Conservation (phyloP, 345 rosid species). For the Acer saccharum region DNA sequence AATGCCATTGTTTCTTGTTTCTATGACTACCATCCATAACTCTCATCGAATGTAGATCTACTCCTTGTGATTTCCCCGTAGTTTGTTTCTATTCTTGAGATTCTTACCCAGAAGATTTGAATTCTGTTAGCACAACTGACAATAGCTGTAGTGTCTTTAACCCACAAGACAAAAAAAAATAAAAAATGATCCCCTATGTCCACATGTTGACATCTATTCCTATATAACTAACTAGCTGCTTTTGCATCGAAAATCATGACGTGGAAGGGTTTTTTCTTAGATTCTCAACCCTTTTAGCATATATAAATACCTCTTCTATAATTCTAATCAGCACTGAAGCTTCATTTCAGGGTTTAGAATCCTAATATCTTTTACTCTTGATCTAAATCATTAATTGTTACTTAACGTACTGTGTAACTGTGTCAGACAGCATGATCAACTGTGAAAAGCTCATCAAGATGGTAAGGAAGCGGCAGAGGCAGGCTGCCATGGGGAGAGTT, state of each 20-base stretch:
- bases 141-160: neutral
- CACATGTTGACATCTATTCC: neutral
- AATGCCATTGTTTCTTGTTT: neutral
- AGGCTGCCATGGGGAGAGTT: constrained; percentile 5
- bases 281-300: neutral
- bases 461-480: constrained; percentile 33
- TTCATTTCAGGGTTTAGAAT: neutral
- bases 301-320: neutral
- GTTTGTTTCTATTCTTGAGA: neutral
- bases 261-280: neutral
- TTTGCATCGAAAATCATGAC: neutral
- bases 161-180: neutral
- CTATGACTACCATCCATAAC: neutral
- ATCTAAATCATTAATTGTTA: neutral
- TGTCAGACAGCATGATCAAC: constrained; percentile 21
- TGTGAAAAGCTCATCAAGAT: constrained; percentile 27
- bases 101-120: neutral
- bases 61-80: no score
- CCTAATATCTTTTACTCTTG: neutral
- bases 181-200: neutral
- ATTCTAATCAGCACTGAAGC: neutral
- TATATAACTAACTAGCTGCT: neutral
- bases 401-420: neutral
- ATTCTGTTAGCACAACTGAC: neutral
- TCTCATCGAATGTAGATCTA: neutral